Conservation (phyloP, 495 filamentous ascomycete species). For the Terfezia claveryi region DNA sequence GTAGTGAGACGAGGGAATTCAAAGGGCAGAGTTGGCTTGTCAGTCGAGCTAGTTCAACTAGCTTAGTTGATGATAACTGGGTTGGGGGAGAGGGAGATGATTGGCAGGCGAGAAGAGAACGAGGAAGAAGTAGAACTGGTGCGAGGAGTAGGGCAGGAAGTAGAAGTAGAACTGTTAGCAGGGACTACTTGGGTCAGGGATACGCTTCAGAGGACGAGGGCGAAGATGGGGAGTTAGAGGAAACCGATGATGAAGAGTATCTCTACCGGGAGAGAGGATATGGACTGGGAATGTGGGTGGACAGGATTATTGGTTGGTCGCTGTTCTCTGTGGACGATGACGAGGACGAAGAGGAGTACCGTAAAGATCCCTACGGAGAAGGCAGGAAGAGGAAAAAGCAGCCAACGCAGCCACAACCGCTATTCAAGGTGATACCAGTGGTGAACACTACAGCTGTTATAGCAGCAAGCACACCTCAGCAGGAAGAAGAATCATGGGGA, state of each 20-base stretch:
- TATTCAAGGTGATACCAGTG: too few species aligned
- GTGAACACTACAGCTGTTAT: not conserved
- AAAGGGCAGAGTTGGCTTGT: slow-evolving; percentile 65
- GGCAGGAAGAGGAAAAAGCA: slow-evolving; percentile 17
- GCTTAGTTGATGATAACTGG: slow-evolving; percentile 27
- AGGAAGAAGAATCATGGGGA: slow-evolving; percentile 34
- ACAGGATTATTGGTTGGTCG: slow-evolving; percentile 50
- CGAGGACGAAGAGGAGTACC: slow-evolving; percentile 29
- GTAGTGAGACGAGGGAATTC: slow-evolving; percentile 46
- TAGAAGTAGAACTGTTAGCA: slow-evolving; percentile 13
- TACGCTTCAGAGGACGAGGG: slow-evolving; percentile 21
- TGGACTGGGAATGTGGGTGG: slow-evolving; percentile 55
- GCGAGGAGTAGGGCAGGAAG: slow-evolving; percentile 21
- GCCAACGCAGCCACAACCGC: not conserved
- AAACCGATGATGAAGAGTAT: slow-evolving; percentile 27
- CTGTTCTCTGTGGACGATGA: slow-evolving; percentile 54
- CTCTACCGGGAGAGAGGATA: slow-evolving; percentile 35
- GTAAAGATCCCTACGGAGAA: slow-evolving; percentile 12
- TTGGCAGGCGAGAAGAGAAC: not conserved
- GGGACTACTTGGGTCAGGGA: slow-evolving; percentile 11
- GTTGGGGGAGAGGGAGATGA: not conserved
- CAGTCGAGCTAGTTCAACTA: slow-evolving; percentile 49
- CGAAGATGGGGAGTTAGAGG: slow-evolving; percentile 11
- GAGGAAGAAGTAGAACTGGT: not conserved
- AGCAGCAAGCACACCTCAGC: slow-evolving; percentile 5